A percentile compares a stretch with the other conserved stretches of the same genome.
Conservation (phyloP, 805 yeast genomes). For the Sugiyamaella smithiae region DNA sequence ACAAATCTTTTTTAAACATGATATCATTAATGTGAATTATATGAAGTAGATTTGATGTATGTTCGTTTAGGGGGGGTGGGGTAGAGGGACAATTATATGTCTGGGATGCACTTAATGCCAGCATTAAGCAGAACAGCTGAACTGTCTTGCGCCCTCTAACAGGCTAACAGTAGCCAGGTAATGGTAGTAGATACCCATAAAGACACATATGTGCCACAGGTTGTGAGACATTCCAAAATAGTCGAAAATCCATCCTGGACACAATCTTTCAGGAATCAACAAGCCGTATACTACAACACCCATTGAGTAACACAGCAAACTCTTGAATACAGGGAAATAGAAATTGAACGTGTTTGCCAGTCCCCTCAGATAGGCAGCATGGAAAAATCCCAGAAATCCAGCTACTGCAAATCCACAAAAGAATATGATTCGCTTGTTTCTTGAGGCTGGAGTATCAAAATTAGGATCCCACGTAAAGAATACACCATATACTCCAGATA, state of each 20-base stretch:
- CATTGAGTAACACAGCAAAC: slow-evolving; percentile 67
- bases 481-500: slow-evolving; percentile 71
- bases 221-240: slow-evolving; percentile 86
- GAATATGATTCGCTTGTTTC: slow-evolving; percentile 75
- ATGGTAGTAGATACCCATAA: slow-evolving; percentile 87
- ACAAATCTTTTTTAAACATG: no score
- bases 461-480: slow-evolving; percentile 86
- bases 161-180: slow-evolving; percentile 74
- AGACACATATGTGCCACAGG: slow-evolving; percentile 90
- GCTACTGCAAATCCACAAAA: slow-evolving; percentile 73
- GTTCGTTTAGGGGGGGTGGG: no score
- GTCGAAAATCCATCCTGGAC: slow-evolving; percentile 36
- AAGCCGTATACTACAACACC: slow-evolving; percentile 90
- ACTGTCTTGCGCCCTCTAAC: slow-evolving; percentile 45
- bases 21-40: no score
- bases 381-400: slow-evolving; percentile 66
- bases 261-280: slow-evolving; percentile 81
- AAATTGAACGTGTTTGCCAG: slow-evolving; percentile 48
- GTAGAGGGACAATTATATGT: no score
- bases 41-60: no score
- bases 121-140: slow-evolving; percentile 20
- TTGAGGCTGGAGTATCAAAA: slow-evolving; percentile 83
- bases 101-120: no score
- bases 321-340: slow-evolving; percentile 67
- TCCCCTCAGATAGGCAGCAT: slow-evolving; percentile 56